phyloP scores from a whole-genome alignment of 805 yeast genomes.

The Peterozyma xylosa region DNA sequence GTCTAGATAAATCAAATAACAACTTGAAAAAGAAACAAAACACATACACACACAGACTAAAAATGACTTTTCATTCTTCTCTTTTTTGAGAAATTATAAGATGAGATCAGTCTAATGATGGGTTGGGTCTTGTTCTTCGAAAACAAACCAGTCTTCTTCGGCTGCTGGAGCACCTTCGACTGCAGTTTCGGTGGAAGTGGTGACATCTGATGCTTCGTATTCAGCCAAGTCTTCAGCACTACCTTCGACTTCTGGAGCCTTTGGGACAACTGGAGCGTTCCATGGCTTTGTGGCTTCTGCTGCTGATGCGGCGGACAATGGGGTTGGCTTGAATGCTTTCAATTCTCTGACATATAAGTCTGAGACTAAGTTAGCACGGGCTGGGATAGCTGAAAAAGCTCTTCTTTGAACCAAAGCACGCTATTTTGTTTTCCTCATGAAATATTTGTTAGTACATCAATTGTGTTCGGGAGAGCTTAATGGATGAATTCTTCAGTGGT shows the following conservation, averaged over 20 bases:
- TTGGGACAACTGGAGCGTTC: slow-evolving; percentile 74
- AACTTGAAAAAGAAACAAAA: too few species aligned
- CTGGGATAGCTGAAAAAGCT: slow-evolving; percentile 26
- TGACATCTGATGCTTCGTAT: slow-evolving; percentile 69
- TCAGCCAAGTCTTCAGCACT: slow-evolving; percentile 58
- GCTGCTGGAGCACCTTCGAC: slow-evolving; percentile 33
- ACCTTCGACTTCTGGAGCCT: slow-evolving; percentile 63
- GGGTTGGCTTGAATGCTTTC: slow-evolving; percentile 81
- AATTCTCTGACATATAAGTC: slow-evolving; percentile 85
- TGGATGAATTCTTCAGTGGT: too few species aligned
- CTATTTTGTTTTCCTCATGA: background rate
- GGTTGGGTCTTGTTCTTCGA: slow-evolving; percentile 56
- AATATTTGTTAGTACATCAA: slow-evolving; percentile 3
- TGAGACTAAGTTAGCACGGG: slow-evolving; percentile 52
- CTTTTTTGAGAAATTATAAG: too few species aligned
- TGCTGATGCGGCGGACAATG: slow-evolving; percentile 65
- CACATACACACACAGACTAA: too few species aligned
- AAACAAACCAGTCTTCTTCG: slow-evolving; percentile 71
- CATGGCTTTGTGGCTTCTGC: slow-evolving; percentile 77
- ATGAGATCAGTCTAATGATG: slow-evolving; percentile 30
- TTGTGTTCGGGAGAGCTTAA: slow-evolving; percentile 7
- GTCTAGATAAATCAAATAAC: too few species aligned
- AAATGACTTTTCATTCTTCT: too few species aligned
- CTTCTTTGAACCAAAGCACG: slow-evolving; percentile 20
- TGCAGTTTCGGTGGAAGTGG: slow-evolving; percentile 46